Evolutionary conservation across 768 basidiomycete genomes (phyloP), one percentile per base, ranked within the genome.

Genomic region (Lentinula sp.): DNA sequence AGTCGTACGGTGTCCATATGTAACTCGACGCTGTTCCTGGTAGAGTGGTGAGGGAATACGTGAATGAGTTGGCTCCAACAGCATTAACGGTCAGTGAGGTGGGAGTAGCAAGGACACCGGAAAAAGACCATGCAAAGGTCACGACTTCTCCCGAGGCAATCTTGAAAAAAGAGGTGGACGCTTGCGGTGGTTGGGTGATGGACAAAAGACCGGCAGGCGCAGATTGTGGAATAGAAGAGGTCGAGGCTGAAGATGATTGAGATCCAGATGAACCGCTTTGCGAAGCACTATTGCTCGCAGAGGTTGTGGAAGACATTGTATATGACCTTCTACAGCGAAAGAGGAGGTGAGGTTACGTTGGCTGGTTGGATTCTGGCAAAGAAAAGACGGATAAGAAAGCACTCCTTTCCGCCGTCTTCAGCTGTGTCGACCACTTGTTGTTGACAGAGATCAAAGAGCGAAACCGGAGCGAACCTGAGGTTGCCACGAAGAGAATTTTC

Each of bases 111-210:
- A 88, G 74, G 45, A 98, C 76, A 61, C 79, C 79, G 15, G 91
- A 92, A 67, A 93, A 82, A 73, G 93, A 93, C 95, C 94, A 97
- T 10, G 81, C 95, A 71, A 97, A 92, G 20, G 93, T 96, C 69
- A 97, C 85, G 62, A 78, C 75, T 64, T 91, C 81, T 54, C 77
- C 78, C 0, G 77, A 75, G 0, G 92, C 90, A 69, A 97, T 90
- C 81, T 95, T 94, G 79, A 85, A 96, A 78, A 85, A 96, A 23
- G 92, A 91, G 2, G 89, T 87, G 37, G 85, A 82, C 8, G 90
- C 89, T 64, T 86, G 82, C 0, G 91, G 90, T 0, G 95, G 95
- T 69, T 91, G 83, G 46, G 91, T 91, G 69, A 93, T 83, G 62
- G 82, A 80, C 56, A 91, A 70, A n/a, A 81, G 77, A 20, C 91